Base-by-base conservation (phyloP, 371 early-diverging fungal genomes). In the Mucor velutinosus region DNA sequence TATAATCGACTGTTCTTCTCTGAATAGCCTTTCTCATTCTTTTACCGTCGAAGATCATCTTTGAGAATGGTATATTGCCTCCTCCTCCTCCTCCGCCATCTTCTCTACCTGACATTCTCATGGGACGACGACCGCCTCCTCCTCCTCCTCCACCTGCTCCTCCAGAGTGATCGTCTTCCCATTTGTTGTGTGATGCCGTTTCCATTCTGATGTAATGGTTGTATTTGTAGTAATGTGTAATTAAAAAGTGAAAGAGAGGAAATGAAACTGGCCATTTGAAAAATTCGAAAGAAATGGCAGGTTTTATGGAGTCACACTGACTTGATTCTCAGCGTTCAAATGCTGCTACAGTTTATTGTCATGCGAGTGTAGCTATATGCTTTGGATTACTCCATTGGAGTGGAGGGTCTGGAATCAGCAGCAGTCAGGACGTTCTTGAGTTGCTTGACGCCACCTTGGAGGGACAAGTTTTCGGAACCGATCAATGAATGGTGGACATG, bases 1-100 rank as follows among this genome's bases (percentile, higher is more conserved):
- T 93, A 76, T 95, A 98, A 78, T 99, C 99, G 15, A 98, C 93
- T 0, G 97, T 96, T 57, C 94, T 86, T 67, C 99, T 83, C 79
- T 97, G 97, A 66, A 97, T 92, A 7, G 97, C 93, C 76, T 95
- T 95, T 67, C 98, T 84, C 93, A 96, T 93, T 64, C 98, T 84
- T 78, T 98, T 99, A 60, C 97, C 95, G 70, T 94, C 95, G 73
- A 88, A 90, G 1, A 86, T 84, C 76, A 81, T 79, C 63, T 82
- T 79, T 15, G 84, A 81, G 56, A 82, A 81, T 0, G 84, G 82
- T n/a, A 76, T 70, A 61, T 75, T 70, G 29, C 67, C 66, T 58
- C 63, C 59, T 25, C 65, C 65, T 30, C 53, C 62, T 19, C 60
- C 60, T 35, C 58, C 62, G 39, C 70, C 74, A 29, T 62, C 60